Evolutionary conservation across 257 asterid genomes (phyloP).

Genomic region (Leonotis leonurus): DNA sequence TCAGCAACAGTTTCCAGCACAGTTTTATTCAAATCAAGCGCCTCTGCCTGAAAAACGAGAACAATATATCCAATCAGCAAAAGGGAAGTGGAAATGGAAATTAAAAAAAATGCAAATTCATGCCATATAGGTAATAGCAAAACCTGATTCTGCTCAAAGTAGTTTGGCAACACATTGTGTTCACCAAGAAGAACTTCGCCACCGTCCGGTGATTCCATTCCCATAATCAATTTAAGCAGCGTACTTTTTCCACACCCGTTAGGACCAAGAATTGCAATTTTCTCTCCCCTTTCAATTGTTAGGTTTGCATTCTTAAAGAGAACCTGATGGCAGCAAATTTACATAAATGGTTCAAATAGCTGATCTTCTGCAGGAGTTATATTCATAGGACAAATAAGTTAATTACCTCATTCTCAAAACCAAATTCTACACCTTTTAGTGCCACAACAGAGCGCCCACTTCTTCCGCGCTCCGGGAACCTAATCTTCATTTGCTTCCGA

Average conservation of each 20-base stretch:
- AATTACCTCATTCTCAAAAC: constrained; percentile 77
- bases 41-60: constrained; percentile 69
- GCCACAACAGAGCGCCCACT: constrained; percentile 73
- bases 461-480: constrained; percentile 95
- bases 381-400: neutral
- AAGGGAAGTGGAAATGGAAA: neutral
- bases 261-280: constrained; percentile 96
- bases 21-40: constrained; percentile 78
- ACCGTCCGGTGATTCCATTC: constrained; percentile 49
- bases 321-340: constrained; percentile 37
- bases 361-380: neutral
- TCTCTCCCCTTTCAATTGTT: constrained; percentile 84
- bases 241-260: constrained; percentile 99
- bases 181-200: constrained; percentile 90
- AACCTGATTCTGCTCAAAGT: constrained; percentile 99
- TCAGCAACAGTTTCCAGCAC: constrained; percentile 86
- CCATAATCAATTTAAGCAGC: constrained; percentile 87
- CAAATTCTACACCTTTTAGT: constrained; percentile 63
- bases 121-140: constrained; percentile 1
- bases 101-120: neutral
- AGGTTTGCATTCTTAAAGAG: constrained; percentile 75
- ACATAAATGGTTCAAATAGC: neutral
- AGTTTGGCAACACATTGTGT: constrained; percentile 87
- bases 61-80: neutral
- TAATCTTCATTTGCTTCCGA: constrained; percentile 96